Evolutionary conservation across 495 filamentous ascomycete genomes (phyloP), one percentile per base, ranked within the genome.

Genomic region (Daldinia grandis): DNA sequence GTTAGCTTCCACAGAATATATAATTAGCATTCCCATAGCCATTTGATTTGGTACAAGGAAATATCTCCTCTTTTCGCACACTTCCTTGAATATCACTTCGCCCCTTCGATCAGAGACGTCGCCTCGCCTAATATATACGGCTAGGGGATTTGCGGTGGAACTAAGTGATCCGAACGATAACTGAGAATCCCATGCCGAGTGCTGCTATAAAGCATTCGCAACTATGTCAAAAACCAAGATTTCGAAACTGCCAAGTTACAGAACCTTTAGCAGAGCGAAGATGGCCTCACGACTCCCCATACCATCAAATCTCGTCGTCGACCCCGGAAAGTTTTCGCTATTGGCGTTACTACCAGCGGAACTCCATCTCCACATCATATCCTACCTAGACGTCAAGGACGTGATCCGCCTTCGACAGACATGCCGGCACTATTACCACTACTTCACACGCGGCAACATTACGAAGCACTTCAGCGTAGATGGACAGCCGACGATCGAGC

Each of bases 331-430:
- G 8, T 28, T 53, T 1, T 53, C 49, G n/a, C 14, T 27, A n/a
- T 15, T 62, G 31, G 35, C 30, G 0, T 40, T 42, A 1, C 62
- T 81, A 3, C 78, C 77, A 4, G 54, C 56, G 10, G 80, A 81
- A 59, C 55, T 80, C 5, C 73, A 79, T n/a, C 69, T 78, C 47
- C 38, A 66, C 49, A 54, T 81, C 25, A 38, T 80, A 17, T 58
- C 49, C 1, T 67, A 69, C 14, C 59, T 78, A 28, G 44, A 63
- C 38, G 74, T 81, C 25, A 70, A 66, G 55, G 69, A 72, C 56
- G 70, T 78, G 5, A 55, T 74, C n/a, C 60, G 66, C 9, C 74
- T 81, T 28, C 74, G 78, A 5, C 37, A 59, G n/a, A 80, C 78
- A 4, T 78, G 76, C 74, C 74, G 71, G n/a, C 37, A 42, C 6